Evolutionary conservation across 352 stramenopile genomes (phyloP), one percentile per base, ranked within the genome.

Genomic region (Phytophthora rubi): DNA sequence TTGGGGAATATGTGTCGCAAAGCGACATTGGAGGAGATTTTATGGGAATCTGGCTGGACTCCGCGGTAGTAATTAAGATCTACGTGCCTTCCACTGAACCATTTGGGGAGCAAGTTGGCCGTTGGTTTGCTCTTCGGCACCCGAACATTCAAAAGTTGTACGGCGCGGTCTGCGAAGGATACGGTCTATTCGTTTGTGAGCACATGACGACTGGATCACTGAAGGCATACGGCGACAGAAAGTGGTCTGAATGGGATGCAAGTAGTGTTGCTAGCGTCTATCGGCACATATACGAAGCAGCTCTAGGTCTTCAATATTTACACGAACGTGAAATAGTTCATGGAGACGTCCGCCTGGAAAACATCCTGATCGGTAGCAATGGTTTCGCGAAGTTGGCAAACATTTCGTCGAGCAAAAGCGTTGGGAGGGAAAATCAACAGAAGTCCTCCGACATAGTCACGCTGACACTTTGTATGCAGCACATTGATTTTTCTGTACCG

Each of bases 231-330:
- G 7, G 2, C 9, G 6, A 8, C n/a, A 60, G 9, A 13, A 9
- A n/a, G 6, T 63, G 28, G 44, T 55, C 44, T 1, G 23, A 65
- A 10, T 18, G n/a, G 39, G 10, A 49, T n/a, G 21, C 4, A n/a
- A 37, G 18, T 0, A 28, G 6, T 28, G 5, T 39, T 26, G 44
- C 6, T 4, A 51, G 3, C 18, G 9, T 35, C 1, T 37, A 18
- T 37, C 60, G 30, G 12, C 10, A 55, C n/a, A 6, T 59, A 32
- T 56, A 59, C n/a, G 51, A 72, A 15, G 58, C 49, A 13, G 52
- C 58, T 7, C 16, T 68, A 6, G 65, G 65, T 16, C 21, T 72
- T 5, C 49, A 68, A n/a, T 72, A 68, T 18, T 52, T 72, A 13
- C 65, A 67, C 10, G 37, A 72, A 16, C 57, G 53, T 2, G 32